Evolutionary conservation across 257 asterid genomes (phyloP).

Genomic region (Solanum chilense): DNA sequence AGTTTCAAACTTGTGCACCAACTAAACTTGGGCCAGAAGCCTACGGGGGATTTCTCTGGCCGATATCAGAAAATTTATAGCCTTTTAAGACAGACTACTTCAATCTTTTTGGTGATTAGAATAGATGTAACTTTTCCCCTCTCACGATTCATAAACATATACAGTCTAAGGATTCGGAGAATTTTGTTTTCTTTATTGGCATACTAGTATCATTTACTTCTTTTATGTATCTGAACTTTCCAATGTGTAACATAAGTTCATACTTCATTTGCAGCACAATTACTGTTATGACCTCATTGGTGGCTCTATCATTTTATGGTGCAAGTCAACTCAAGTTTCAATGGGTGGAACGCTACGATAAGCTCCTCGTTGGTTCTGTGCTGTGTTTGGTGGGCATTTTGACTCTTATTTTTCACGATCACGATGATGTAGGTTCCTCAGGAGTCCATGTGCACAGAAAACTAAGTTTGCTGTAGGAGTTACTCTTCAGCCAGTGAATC

Average conservation of each 20-base stretch:
- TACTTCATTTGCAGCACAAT: slow-evolving; percentile 55
- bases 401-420: slow-evolving; percentile 88
- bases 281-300: slow-evolving; percentile 87
- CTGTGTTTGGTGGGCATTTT: slow-evolving; percentile 78
- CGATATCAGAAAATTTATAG: not conserved
- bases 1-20: not conserved
- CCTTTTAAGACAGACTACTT: not conserved
- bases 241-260: not conserved
- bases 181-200: not conserved
- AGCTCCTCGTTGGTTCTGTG: slow-evolving; percentile 94
- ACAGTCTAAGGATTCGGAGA: not conserved
- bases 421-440: slow-evolving; percentile 26
- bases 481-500: not conserved
- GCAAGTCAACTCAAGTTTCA: slow-evolving; percentile 98
- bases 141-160: not conserved
- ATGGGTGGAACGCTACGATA: slow-evolving; percentile 94
- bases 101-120: not conserved
- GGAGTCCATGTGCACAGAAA: slow-evolving; percentile 55
- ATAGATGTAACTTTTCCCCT: not conserved
- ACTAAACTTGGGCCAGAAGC: not conserved
- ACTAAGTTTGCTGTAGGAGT: slow-evolving; percentile 25
- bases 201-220: not conserved
- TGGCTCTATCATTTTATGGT: slow-evolving; percentile 94
- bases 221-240: not conserved
- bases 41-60: not conserved